These are phyloP conservation scores for Breynia disticha DNA, from an alignment of 441 rosid species.

Conservation along the genomic window DNA sequence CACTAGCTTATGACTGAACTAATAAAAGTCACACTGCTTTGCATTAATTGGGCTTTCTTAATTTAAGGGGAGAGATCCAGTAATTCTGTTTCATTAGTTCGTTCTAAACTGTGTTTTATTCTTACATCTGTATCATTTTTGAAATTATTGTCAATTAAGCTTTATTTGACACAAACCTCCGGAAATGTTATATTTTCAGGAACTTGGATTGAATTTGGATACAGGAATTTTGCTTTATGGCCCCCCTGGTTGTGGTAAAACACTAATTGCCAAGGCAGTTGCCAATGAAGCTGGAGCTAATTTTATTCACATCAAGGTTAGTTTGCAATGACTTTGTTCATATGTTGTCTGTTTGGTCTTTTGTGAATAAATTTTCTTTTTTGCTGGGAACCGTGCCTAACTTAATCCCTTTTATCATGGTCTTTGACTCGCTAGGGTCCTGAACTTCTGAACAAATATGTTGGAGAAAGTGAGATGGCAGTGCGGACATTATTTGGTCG, in stretches of 20 bases:
- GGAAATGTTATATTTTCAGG: conserved; percentile 32
- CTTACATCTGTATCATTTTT: neutral
- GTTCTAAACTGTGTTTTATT: neutral
- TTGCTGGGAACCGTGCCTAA: neutral
- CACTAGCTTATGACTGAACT: neutral
- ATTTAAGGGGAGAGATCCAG: neutral
- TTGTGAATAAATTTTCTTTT: neutral
- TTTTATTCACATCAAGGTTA: conserved; percentile 84
- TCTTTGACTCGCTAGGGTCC: conserved; percentile 51
- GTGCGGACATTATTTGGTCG: conserved; percentile 73
- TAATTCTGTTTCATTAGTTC: neutral
- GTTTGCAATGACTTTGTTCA: neutral
- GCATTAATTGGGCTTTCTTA: neutral
- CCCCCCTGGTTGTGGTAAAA: conserved; percentile 97
- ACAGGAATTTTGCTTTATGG: conserved; percentile 93
- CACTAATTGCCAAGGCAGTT: conserved; percentile 87
- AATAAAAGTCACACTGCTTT: neutral
- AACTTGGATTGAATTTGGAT: conserved; percentile 62
- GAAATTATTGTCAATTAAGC: conserved; percentile 4
- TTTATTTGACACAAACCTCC: conserved; percentile 5
- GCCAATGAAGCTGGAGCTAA: conserved; percentile 95
- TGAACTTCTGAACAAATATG: conserved; percentile 78
- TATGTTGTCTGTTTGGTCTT: neutral
- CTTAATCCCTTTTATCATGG: conserved; percentile 1
- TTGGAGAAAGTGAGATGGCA: conserved; percentile 94